Conservation (phyloP, 352 stramenopile genomes). For the Globisporangium polare region DNA sequence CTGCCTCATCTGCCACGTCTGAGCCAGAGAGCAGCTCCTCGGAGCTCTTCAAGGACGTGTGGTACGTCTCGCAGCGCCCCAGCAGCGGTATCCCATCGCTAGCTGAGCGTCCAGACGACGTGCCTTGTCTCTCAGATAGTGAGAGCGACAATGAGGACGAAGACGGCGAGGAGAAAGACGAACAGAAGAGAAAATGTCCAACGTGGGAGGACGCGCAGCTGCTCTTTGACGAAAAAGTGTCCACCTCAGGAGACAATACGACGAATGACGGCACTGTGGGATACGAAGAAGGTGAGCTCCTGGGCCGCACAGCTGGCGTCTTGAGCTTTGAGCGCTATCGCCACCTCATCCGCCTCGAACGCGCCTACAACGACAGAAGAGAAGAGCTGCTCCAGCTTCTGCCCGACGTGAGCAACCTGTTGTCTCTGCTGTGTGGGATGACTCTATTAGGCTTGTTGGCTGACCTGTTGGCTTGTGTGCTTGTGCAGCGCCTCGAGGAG, state of each 20-base stretch:
- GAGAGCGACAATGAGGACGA: constrained; percentile 54
- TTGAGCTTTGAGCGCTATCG: constrained; percentile 53
- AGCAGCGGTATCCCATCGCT: constrained; percentile 30
- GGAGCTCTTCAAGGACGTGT: constrained; percentile 34
- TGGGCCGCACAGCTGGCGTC: constrained; percentile 30
- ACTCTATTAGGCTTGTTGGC: background rate
- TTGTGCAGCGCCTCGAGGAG: constrained; percentile 28
- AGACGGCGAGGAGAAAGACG: constrained; percentile 1
- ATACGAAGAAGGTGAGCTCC: constrained; percentile 38
- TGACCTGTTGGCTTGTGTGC: background rate
- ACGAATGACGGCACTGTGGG: background rate
- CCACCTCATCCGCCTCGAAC: constrained; percentile 55
- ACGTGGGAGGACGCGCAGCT: constrained; percentile 30
- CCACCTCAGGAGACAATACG: background rate
- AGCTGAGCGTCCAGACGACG: constrained; percentile 27
- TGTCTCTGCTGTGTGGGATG: no score
- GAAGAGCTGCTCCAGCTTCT: constrained; percentile 46
- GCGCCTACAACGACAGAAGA: constrained; percentile 44
- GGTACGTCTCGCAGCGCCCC: constrained; percentile 28
- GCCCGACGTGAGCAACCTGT: constrained; percentile 35
- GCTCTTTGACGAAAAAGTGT: constrained; percentile 17
- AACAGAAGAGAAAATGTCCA: background rate
- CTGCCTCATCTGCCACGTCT: no score
- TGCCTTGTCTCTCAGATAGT: constrained; percentile 66
- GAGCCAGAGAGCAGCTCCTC: background rate